phyloP scores from a whole-genome alignment of 2,329 filamentous ascomycete genomes.

The Alternaria triticina region DNA sequence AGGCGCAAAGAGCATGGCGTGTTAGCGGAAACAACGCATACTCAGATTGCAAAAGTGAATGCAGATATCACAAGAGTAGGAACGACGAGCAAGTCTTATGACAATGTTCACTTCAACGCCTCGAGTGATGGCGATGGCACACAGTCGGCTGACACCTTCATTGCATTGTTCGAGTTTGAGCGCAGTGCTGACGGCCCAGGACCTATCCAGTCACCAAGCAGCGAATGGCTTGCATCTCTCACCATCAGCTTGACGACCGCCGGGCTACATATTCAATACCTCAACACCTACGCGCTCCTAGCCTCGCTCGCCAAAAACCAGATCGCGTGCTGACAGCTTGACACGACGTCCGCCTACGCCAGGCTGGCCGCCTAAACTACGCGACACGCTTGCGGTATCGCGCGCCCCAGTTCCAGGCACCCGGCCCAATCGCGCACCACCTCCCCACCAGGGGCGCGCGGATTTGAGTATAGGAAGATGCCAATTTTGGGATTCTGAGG shows the following conservation, averaged over 20 bases:
- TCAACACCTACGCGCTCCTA: slow-evolving; percentile 7
- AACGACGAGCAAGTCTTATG: slow-evolving; percentile 18
- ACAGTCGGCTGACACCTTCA: slow-evolving; percentile 1
- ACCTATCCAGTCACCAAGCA: background rate
- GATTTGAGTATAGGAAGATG: slow-evolving; percentile 10
- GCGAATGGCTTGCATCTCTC: background rate
- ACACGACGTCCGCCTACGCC: slow-evolving; percentile 6
- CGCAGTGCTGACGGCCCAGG: background rate
- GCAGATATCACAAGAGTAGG: slow-evolving; percentile 7
- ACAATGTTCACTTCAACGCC: slow-evolving; percentile 7
- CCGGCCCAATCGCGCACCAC: slow-evolving; percentile 13
- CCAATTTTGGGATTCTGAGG: slow-evolving; percentile 5
- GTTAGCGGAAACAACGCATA: background rate
- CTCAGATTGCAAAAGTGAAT: slow-evolving; percentile 1
- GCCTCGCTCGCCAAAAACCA: background rate
- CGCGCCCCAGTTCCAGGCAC: slow-evolving; percentile 17
- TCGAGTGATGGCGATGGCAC: background rate
- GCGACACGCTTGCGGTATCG: slow-evolving; percentile 20
- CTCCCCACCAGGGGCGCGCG: slow-evolving; percentile 12
- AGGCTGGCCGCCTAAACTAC: slow-evolving; percentile 16
- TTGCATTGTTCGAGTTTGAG: slow-evolving; percentile 5
- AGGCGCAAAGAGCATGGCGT: background rate
- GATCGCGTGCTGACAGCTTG: slow-evolving; percentile 3
- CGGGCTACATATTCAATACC: background rate
- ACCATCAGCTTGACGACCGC: background rate